These are phyloP conservation scores for Strombidium stylifer DNA, from an alignment of 73 alveolate species.

Conservation along the genomic window DNA sequence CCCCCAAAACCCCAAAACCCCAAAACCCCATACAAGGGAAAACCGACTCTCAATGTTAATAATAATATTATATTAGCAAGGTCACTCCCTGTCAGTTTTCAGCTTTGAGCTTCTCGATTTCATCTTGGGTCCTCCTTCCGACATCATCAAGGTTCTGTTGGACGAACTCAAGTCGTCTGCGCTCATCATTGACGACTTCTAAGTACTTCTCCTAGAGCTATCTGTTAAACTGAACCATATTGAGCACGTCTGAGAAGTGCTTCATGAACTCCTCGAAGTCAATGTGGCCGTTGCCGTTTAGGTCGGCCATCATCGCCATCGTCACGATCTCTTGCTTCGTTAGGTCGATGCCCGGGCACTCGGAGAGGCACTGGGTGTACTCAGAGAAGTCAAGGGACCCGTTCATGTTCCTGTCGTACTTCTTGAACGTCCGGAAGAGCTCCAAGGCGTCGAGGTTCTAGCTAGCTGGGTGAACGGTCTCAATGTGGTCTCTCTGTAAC, in stretches of 20 bases:
- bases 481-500: conserved; percentile 7
- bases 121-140: too few species aligned
- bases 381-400: conserved; percentile 57
- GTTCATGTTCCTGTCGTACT: conserved; percentile 53
- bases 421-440: conserved; percentile 31
- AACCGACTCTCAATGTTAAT: too few species aligned
- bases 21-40: too few species aligned
- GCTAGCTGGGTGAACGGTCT: conserved; percentile 3
- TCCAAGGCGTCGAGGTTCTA: neutral
- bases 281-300: conserved; percentile 56
- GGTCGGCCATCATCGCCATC: conserved; percentile 51
- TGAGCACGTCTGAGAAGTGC: conserved; percentile 46
- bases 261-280: conserved; percentile 69
- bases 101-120: too few species aligned
- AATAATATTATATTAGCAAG: too few species aligned
- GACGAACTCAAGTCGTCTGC: too few species aligned
- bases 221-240: conserved; percentile 35
- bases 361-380: conserved; percentile 52
- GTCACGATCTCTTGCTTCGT: conserved; percentile 44
- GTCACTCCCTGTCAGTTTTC: too few species aligned
- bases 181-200: too few species aligned
- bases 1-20: too few species aligned
- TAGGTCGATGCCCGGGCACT: conserved; percentile 10
- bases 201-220: conserved; percentile 23
- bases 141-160: too few species aligned